Evolutionary conservation across 345 rosid species (phyloP).

Genomic region (Euphorbia lathyris): DNA sequence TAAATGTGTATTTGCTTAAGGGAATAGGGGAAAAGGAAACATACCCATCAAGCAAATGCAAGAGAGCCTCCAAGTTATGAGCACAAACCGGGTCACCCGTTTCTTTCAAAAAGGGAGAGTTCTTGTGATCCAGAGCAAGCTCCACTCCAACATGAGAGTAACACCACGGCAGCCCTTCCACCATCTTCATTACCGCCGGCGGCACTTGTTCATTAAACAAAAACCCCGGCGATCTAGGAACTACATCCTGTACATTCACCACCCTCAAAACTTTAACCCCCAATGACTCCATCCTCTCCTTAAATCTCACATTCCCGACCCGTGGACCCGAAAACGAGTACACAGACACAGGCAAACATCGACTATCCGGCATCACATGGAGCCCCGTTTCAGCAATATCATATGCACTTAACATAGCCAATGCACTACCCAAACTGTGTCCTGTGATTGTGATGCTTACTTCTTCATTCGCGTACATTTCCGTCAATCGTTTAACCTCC

Average conservation of each 20-base stretch:
- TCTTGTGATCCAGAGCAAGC: slow-evolving; percentile 54
- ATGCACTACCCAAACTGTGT: slow-evolving; percentile 77
- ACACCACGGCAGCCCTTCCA: slow-evolving; percentile 66
- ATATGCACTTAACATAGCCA: slow-evolving; percentile 72
- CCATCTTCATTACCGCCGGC: slow-evolving; percentile 43
- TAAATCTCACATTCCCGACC: slow-evolving; percentile 68
- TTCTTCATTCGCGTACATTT: slow-evolving; percentile 42
- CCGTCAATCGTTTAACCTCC: slow-evolving; percentile 54
- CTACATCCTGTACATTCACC: slow-evolving; percentile 61
- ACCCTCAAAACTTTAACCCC: slow-evolving; percentile 79
- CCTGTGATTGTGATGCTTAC: slow-evolving; percentile 77
- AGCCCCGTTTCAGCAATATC: slow-evolving; percentile 66
- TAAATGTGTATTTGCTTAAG: too few relatives aligned
- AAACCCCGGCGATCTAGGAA: slow-evolving; percentile 70
- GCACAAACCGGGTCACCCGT: slow-evolving; percentile 45
- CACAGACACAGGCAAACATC: slow-evolving; percentile 49
- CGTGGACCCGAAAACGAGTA: slow-evolving; percentile 68
- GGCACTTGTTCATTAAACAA: slow-evolving; percentile 57
- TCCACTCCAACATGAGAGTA: slow-evolving; percentile 79
- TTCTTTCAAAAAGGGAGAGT: slow-evolving; percentile 66
- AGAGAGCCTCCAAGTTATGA: slow-evolving; percentile 73
- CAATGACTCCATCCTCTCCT: slow-evolving; percentile 50
- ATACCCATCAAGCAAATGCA: slow-evolving; percentile 88
- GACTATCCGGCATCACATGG: slow-evolving; percentile 33
- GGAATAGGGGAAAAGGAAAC: slow-evolving; percentile 18